phyloP scores from a whole-genome alignment of 2,329 filamentous ascomycete species.

The Beauveria caledonica region DNA sequence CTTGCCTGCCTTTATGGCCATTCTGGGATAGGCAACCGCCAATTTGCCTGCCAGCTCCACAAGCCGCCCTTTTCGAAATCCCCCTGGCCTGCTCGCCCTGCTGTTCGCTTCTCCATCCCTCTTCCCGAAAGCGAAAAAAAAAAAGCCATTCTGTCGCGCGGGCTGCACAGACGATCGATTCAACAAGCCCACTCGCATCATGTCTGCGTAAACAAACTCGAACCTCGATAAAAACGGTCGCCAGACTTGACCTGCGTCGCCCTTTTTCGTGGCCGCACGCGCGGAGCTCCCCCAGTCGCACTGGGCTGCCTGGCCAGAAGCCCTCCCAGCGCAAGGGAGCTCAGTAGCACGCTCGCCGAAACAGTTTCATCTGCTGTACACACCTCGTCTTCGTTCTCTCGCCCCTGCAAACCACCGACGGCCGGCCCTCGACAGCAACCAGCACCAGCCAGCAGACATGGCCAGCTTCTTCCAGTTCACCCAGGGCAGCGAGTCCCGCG shows the following conservation, averaged over 20 bases:
- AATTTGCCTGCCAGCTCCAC: slow-evolving; percentile 2
- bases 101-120: background rate
- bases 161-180: slow-evolving; percentile 5
- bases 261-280: slow-evolving; percentile 3
- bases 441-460: slow-evolving; percentile 31
- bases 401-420: background rate
- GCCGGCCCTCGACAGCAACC: background rate
- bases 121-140: background rate
- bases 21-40: background rate
- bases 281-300: slow-evolving; percentile 9
- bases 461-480: slow-evolving; percentile 61
- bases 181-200: background rate
- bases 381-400: background rate
- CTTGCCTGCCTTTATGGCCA: background rate
- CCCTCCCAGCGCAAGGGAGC: background rate
- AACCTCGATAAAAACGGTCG: background rate
- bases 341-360: background rate
- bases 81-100: background rate
- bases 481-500: slow-evolving; percentile 52
- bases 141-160: background rate
- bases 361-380: background rate
- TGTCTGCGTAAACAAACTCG: background rate
- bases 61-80: background rate
- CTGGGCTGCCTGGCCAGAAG: background rate
- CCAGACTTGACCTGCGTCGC: background rate